Conservation (phyloP, 2,329 filamentous ascomycete genomes). For the Ascosphaera aggregata region DNA sequence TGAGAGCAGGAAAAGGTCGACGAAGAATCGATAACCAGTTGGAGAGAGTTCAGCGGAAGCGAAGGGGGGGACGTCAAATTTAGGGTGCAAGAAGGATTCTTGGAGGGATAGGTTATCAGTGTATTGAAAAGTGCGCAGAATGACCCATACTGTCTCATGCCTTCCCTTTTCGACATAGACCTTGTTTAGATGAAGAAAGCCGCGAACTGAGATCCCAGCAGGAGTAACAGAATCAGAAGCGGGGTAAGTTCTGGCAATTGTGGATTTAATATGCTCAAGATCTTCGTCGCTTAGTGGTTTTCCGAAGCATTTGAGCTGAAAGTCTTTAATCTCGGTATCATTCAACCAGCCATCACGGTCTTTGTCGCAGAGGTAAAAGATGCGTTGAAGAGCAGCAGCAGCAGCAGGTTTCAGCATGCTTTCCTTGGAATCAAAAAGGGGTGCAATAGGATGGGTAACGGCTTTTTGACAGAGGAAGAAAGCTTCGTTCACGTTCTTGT, state of each 20-base stretch:
- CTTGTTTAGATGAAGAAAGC: constrained; percentile 80
- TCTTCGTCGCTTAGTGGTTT: constrained; percentile 64
- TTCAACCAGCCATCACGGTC: constrained; percentile 87
- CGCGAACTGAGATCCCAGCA: constrained; percentile 54
- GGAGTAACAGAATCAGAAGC: constrained; percentile 37
- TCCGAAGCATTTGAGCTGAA: constrained; percentile 80
- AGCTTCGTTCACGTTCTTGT: constrained; percentile 83
- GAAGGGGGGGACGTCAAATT: constrained; percentile 80
- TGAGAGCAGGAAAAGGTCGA: constrained; percentile 82
- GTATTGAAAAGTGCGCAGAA: constrained; percentile 83
- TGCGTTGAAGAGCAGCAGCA: constrained; percentile 60
- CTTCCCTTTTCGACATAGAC: constrained; percentile 93
- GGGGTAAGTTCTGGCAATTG: constrained; percentile 47
- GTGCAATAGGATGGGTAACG: constrained; percentile 89
- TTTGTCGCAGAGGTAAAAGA: constrained; percentile 92
- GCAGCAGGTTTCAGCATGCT: constrained; percentile 68
- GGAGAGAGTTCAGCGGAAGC: constrained; percentile 87
- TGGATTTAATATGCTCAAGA: constrained; percentile 72
- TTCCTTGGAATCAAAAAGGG: constrained; percentile 92
- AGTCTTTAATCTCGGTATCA: constrained; percentile 73
- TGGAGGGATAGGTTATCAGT: constrained; percentile 85
- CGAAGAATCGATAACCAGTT: constrained; percentile 88
- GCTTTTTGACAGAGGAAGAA: constrained; percentile 98
- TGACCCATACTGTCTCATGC: constrained; percentile 97
- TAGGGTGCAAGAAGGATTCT: constrained; percentile 76